These are phyloP conservation scores for Apiospora kogelbergensis DNA, from an alignment of 2,329 filamentous ascomycete species.

Conservation along the genomic window DNA sequence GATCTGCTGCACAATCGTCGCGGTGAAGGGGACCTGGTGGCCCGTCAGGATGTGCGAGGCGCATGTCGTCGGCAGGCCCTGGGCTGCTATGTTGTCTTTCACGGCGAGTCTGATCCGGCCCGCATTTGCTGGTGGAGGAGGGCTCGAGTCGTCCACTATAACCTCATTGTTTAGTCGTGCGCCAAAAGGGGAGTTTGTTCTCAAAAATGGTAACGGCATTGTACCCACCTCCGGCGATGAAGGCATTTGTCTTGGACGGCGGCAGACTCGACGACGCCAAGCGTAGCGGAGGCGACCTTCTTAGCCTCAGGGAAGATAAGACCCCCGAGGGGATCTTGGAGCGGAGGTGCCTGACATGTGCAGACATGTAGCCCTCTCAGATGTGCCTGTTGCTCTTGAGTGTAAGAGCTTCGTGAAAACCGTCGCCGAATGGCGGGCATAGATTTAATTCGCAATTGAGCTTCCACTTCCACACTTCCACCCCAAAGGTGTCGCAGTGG, in stretches of 20 bases:
- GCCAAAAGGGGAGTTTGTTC: background rate
- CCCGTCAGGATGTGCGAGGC: conserved; percentile 72
- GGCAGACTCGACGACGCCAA: background rate
- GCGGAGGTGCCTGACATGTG: conserved; percentile 30
- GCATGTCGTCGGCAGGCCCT: conserved; percentile 73
- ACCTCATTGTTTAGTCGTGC: background rate
- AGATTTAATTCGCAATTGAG: background rate
- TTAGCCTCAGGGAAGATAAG: conserved; percentile 19
- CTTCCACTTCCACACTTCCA: too few species aligned
- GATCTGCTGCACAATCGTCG: conserved; percentile 74
- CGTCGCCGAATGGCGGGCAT: background rate
- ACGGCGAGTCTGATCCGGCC: conserved; percentile 53
- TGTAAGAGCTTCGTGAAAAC: background rate
- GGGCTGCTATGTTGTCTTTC: conserved; percentile 77
- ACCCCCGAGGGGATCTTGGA: conserved; percentile 27
- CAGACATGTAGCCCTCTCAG: conserved; percentile 32
- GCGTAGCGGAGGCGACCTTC: background rate
- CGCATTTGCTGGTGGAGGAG: background rate
- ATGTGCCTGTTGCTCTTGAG: background rate
- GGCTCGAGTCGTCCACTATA: background rate
- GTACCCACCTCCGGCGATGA: conserved; percentile 7
- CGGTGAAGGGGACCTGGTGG: conserved; percentile 76
- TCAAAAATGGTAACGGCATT: too few species aligned
- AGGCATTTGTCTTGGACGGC: background rate
- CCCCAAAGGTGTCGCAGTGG: too few species aligned